Conservation (phyloP, 352 stramenopile genomes). For the Poterioochromonas sp. region DNA sequence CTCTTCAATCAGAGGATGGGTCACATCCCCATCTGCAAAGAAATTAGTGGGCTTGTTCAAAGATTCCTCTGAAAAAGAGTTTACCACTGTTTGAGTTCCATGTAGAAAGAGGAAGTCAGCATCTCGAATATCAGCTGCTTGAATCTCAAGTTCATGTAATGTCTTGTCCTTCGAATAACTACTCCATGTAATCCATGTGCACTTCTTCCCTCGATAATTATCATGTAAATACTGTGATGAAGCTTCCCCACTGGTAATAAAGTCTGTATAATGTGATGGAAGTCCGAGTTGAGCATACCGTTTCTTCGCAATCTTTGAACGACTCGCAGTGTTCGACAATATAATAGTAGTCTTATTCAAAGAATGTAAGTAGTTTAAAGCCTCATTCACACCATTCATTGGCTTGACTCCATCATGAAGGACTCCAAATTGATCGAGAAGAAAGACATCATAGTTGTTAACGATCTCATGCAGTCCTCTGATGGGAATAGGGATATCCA, state of each 20-base stretch:
- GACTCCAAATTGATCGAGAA: conserved; percentile 42
- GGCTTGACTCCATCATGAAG: conserved; percentile 35
- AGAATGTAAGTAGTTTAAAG: not conserved
- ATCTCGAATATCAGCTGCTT: not conserved
- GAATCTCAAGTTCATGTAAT: not conserved
- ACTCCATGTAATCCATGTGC: not conserved
- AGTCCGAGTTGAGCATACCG: not conserved
- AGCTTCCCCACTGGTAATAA: not conserved
- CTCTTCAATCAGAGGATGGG: not conserved
- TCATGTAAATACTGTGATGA: not conserved
- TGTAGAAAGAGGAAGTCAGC: conserved; percentile 2
- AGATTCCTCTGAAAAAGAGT: not conserved
- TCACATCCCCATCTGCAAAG: not conserved
- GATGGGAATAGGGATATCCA: not conserved
- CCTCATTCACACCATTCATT: not conserved
- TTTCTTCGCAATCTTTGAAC: not conserved
- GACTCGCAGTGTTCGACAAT: not conserved
- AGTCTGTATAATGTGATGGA: not conserved
- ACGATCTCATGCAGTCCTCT: conserved; percentile 34
- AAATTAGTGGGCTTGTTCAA: not conserved
- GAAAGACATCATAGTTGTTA: conserved; percentile 39
- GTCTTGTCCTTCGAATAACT: not conserved
- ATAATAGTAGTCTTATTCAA: not conserved
- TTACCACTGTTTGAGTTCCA: not conserved
- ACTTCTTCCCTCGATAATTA: not conserved